A percentile compares a stretch with the other conserved stretches of the same genome.
Conservation (phyloP, 192 early-diverging fungal species). For the Backusella luteola region DNA sequence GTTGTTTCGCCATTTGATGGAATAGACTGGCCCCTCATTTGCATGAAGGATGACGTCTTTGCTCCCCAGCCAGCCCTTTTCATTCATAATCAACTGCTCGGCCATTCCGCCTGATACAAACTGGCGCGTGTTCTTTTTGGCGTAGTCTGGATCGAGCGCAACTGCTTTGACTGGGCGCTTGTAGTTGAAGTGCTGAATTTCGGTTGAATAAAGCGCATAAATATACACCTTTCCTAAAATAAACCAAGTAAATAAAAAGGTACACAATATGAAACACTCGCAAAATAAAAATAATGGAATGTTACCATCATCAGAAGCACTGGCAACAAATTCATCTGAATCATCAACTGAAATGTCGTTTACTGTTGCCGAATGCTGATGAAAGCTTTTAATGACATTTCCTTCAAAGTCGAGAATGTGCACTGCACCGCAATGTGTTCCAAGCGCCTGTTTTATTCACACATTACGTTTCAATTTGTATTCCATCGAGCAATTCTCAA, state of each 20-base stretch:
- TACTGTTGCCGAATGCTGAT: constrained; percentile 82
- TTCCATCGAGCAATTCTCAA: not conserved
- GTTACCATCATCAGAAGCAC: constrained; percentile 88
- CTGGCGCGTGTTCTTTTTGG: constrained; percentile 66
- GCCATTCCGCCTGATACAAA: constrained; percentile 91
- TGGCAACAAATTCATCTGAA: constrained; percentile 86
- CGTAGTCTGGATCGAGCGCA: constrained; percentile 88
- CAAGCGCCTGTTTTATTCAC: constrained; percentile 58
- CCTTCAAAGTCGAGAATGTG: constrained; percentile 92
- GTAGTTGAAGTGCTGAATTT: constrained; percentile 72
- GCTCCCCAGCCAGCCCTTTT: constrained; percentile 93
- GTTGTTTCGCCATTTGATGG: constrained; percentile 79
- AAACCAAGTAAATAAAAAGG: not conserved
- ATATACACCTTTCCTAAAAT: constrained; percentile 79
- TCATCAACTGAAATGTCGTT: constrained; percentile 86
- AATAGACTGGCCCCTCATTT: constrained; percentile 87
- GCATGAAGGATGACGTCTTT: constrained; percentile 78
- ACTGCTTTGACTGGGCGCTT: constrained; percentile 88
- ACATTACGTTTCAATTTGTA: not conserved
- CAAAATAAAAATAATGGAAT: not conserved
- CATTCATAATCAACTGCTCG: constrained; percentile 82
- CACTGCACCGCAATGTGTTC: constrained; percentile 89
- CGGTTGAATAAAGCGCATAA: constrained; percentile 74
- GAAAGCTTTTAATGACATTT: constrained; percentile 83
- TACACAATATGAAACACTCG: not conserved